phyloP scores from a whole-genome alignment of 345 rosid genomes.

The Eucalyptus pauciflora region DNA sequence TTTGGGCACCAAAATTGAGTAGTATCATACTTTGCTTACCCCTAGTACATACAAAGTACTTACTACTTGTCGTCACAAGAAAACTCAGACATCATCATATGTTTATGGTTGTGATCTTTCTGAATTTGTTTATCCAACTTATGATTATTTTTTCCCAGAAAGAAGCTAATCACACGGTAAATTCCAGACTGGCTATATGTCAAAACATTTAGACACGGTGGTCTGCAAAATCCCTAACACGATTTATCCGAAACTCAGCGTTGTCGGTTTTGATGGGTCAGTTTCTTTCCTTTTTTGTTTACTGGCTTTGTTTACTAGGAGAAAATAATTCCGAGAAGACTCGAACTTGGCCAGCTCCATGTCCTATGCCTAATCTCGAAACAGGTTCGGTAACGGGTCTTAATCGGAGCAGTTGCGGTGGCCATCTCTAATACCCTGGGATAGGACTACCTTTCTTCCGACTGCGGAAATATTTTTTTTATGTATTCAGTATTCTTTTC shows the following conservation, averaged over 20 bases:
- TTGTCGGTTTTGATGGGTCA: neutral
- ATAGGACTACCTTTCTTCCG: neutral
- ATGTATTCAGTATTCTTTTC: neutral
- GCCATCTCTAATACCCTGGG: neutral
- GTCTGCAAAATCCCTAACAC: neutral
- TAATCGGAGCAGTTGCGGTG: neutral
- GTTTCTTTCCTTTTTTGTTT: neutral
- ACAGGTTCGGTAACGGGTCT: neutral
- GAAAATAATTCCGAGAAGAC: neutral
- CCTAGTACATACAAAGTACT: neutral
- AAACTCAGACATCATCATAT: neutral
- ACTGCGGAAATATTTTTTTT: rapidly evolving
- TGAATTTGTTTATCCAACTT: neutral
- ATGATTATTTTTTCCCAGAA: neutral
- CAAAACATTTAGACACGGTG: neutral
- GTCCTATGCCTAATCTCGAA: neutral
- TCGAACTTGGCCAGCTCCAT: neutral
- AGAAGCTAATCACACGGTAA: neutral
- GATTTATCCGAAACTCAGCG: neutral
- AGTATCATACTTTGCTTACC: rapidly evolving
- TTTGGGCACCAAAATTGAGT: neutral
- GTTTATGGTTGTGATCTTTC: neutral
- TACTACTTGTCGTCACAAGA: neutral
- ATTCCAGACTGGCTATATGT: neutral
- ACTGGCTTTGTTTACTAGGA: no score